phyloP scores from a whole-genome alignment of 768 basidiomycete species.

The Chalciporus sphaerocephalus region DNA sequence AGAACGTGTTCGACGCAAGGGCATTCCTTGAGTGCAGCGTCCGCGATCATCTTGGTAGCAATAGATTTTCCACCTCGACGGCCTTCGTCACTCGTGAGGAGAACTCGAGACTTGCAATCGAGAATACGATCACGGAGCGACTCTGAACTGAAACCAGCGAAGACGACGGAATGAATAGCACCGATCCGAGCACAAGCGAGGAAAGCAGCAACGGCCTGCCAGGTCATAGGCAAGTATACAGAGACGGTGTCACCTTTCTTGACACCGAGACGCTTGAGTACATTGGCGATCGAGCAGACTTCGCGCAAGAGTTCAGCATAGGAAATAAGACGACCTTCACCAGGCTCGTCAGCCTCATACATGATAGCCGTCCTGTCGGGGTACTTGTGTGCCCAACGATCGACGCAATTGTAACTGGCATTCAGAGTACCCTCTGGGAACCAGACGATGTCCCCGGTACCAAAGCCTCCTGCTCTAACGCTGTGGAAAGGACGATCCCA shows the following conservation, averaged over 20 bases:
- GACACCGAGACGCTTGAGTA: slow-evolving; percentile 83
- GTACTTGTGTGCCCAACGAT: slow-evolving; percentile 89
- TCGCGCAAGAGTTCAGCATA: slow-evolving; percentile 87
- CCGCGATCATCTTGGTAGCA: slow-evolving; percentile 91
- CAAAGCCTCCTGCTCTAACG: slow-evolving; percentile 78
- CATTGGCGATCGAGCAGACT: slow-evolving; percentile 86
- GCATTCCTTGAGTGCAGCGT: slow-evolving; percentile 81
- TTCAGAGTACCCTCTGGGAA: slow-evolving; percentile 94
- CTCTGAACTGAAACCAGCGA: slow-evolving; percentile 95
- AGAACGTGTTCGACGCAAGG: slow-evolving; percentile 87
- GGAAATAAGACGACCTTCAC: slow-evolving; percentile 67
- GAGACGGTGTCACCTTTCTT: slow-evolving; percentile 95
- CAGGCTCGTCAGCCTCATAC: slow-evolving; percentile 96
- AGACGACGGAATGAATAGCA: slow-evolving; percentile 94
- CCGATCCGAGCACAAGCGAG: slow-evolving; percentile 97
- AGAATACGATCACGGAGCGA: slow-evolving; percentile 87
- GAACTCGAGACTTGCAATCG: slow-evolving; percentile 85
- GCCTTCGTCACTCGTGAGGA: slow-evolving; percentile 96
- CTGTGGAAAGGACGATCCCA: slow-evolving; percentile 90
- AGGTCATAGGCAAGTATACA: slow-evolving; percentile 91
- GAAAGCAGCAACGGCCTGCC: slow-evolving; percentile 95
- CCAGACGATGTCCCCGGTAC: slow-evolving; percentile 86
- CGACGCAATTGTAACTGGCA: slow-evolving; percentile 96
- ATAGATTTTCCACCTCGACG: slow-evolving; percentile 91
- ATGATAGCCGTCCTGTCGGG: slow-evolving; percentile 93